Evolutionary conservation across 2,329 filamentous ascomycete species (phyloP), one percentile per base, ranked within the genome.

Genomic region (Diplodia seriata): DNA sequence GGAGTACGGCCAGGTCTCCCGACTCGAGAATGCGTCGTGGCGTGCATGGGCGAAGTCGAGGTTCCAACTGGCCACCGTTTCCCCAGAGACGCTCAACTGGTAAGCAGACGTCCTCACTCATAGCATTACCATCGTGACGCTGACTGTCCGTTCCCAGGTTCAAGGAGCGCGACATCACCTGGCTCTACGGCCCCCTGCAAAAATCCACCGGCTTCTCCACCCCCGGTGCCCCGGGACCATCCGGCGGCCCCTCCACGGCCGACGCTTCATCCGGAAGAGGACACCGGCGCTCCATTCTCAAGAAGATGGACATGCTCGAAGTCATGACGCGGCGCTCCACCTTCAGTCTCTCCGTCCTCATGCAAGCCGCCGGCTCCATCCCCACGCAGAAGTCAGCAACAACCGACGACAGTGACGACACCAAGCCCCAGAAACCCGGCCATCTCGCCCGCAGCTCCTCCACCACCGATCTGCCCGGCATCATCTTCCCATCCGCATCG

Each of bases 11-110:
- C 94, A 97, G 77, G 87, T 91, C 40, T 90, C 89, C 38, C 86
- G 95, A 57, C 81, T 98, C 33, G 95, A 98, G 79, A 98, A 99
- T 79, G 95, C 95, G 3, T 97, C 93, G 0, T 99, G 95, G 95
- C 87, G 95, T 76, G 95, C 93, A 1, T 98, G 95, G 95, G 91
- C 92, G 77, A 98, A 98, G 80, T 86, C 91, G 57, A 97, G 97
- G 80, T 91, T 96, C 78, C 88, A 91, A 49, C 84, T 98, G 57
- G 90, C 89, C 76, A 98, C 94, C 0, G 89, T 98, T 26, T 93
- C 93, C 9, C 93, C 95, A 2, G 94, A 97, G 79, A 92, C 90
- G 1, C 83, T 99, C 67, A 97, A 98, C 80, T 99, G 95, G 94
- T 97, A 81, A 74, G 89, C 84, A 11, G 31, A 18, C 18, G 1